Evolutionary conservation across 805 yeast genomes (phyloP), one percentile per base, ranked within the genome.

Genomic region (Saturnispora quitensis): DNA sequence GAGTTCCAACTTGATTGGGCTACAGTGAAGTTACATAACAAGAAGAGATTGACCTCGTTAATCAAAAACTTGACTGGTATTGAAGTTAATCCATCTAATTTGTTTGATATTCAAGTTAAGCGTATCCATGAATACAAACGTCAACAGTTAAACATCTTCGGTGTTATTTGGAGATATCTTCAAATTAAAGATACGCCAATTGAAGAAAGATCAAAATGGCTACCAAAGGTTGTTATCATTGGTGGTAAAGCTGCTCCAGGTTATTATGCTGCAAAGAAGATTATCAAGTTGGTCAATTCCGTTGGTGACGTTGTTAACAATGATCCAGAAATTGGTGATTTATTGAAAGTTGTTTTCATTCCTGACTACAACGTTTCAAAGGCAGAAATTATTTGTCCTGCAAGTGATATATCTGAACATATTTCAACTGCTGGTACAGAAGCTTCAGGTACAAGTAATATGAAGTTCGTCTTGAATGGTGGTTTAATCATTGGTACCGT

Each of bases 241-340:
- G 97, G 97, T 58, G 97, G 97, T 65, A 89, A 90, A 70, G 86
- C 95, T 54, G 97, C 97, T 10, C 97, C 97, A n/a, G 97, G 97
- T 58, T 89, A 89, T 68, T 89, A 87, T 72, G 87, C 89, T 81
- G 97, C 97, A 54, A 89, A 89, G 70, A 78, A 86, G 53, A 86
- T 89, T 62, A 90, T 89, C 65, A 88, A 89, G 68, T 75, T 89
- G 67, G 78, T 89, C 63, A 89, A 86, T 67, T 70, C 86, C 50
- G 97, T 89, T 38, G 83, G 86, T 33, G 82, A 79, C 5, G 91
- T 88, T 47, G 81, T 89, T 56, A 89, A 89, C 69, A 76, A 75
- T 54, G 97, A 89, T 65, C 68, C 75, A 1, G 90, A 84, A 28
- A 75, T 88, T 62, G 86, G 77, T 36, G 85, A 84, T 59, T 73